These are phyloP conservation scores for Hanseniaspora thailandica DNA, from an alignment of 805 yeast species.

Conservation along the genomic window DNA sequence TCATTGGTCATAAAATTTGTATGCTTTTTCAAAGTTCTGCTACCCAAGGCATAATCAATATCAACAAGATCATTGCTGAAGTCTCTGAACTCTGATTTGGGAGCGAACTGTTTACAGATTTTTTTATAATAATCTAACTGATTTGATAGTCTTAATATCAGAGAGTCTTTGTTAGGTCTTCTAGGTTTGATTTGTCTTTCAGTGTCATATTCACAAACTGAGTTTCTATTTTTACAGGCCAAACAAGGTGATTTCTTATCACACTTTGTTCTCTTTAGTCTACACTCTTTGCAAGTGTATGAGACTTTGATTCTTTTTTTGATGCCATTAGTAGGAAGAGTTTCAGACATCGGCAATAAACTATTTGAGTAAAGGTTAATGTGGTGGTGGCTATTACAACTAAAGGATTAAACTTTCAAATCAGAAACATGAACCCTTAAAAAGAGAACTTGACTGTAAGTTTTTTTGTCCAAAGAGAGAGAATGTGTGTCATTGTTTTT, in stretches of 20 bases:
- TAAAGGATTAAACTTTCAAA: too few species aligned
- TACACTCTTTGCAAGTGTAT: constrained; percentile 28
- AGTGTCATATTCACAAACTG: constrained; percentile 26
- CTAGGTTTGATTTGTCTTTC: constrained; percentile 26
- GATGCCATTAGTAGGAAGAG: not conserved
- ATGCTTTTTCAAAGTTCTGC: constrained; percentile 2
- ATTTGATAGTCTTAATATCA: constrained; percentile 22
- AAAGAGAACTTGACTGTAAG: too few species aligned
- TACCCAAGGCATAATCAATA: constrained; percentile 6
- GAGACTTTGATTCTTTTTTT: constrained; percentile 26
- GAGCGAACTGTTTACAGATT: constrained; percentile 18
- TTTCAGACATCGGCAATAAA: not conserved
- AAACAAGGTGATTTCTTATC: constrained; percentile 29
- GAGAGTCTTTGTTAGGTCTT: constrained; percentile 25
- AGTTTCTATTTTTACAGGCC: constrained; percentile 23
- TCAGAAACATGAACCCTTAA: too few species aligned
- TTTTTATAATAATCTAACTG: constrained; percentile 28
- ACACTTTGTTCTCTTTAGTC: constrained; percentile 27
- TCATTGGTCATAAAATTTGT: not conserved
- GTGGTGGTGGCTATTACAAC: too few species aligned
- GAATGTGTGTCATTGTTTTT: too few species aligned
- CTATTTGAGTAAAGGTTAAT: too few species aligned
- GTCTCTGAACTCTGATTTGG: not conserved
- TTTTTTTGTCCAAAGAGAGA: too few species aligned
- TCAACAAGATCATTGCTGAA: not conserved